Evolutionary conservation across 2,329 filamentous ascomycete genomes (phyloP).

Genomic region (Verticillium albo-atrum): DNA sequence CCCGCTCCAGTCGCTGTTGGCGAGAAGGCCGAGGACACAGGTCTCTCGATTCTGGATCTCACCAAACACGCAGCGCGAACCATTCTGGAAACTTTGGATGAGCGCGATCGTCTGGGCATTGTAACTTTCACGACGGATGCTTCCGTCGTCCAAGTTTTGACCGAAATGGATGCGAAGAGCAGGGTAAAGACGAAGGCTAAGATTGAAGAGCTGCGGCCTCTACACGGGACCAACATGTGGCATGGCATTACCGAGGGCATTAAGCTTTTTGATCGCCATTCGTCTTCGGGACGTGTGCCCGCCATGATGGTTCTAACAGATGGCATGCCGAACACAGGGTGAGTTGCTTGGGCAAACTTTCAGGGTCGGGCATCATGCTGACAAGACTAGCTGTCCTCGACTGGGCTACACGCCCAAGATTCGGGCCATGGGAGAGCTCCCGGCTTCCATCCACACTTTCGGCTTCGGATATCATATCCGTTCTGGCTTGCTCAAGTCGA

Average conservation of each 20-base stretch:
- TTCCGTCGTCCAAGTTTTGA: conserved; percentile 39
- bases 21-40: conserved; percentile 37
- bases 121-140: conserved; percentile 46
- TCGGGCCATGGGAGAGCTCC: conserved; percentile 29
- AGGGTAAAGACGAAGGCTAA: conserved; percentile 37
- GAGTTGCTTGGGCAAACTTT: conserved; percentile 23
- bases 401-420: conserved; percentile 53
- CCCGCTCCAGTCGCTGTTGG: conserved; percentile 35
- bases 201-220: conserved; percentile 35
- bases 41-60: conserved; percentile 53
- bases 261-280: conserved; percentile 33
- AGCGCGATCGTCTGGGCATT: conserved; percentile 52
- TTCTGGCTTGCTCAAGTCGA: conserved; percentile 54
- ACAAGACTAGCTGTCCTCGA: conserved; percentile 32
- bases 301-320: conserved; percentile 52
- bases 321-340: conserved; percentile 45
- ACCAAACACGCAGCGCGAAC: conserved; percentile 56
- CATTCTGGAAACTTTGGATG: conserved; percentile 51
- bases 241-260: conserved; percentile 49
- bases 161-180: conserved; percentile 38
- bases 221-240: conserved; percentile 51
- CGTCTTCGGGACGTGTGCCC: conserved; percentile 32
- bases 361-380: conserved; percentile 3
- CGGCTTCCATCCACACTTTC: conserved; percentile 47
- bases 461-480: conserved; percentile 46